These are phyloP conservation scores for Corymbia maculata DNA, from an alignment of 345 rosid genomes.

Conservation along the genomic window DNA sequence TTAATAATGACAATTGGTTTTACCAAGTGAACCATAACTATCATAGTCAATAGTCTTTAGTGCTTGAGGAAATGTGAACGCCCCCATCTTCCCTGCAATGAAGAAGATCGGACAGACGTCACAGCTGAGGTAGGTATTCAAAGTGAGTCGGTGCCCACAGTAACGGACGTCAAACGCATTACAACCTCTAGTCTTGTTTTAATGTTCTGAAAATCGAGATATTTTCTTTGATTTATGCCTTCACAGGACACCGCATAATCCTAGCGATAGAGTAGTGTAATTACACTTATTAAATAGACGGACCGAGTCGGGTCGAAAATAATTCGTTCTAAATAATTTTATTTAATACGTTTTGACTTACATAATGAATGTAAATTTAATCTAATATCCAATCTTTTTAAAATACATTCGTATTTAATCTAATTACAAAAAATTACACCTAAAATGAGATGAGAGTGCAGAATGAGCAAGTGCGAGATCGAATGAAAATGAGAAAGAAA, in stretches of 20 bases:
- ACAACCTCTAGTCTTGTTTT: neutral
- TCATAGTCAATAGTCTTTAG: neutral
- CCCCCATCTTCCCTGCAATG: neutral
- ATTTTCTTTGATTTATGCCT: neutral
- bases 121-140: neutral
- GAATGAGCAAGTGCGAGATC: too few relatives aligned
- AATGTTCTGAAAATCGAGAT: neutral
- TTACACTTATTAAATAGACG: neutral
- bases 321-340: too few relatives aligned
- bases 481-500: too few relatives aligned
- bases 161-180: neutral
- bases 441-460: fast-evolving
- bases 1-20: neutral
- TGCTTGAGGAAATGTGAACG: neutral
- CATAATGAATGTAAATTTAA: too few relatives aligned
- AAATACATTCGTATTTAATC: too few relatives aligned
- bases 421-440: neutral
- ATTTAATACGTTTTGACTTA: too few relatives aligned
- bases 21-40: neutral
- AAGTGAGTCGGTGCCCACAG: neutral
- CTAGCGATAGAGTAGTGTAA: neutral
- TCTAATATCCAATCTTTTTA: too few relatives aligned
- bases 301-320: neutral
- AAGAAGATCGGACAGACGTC: neutral
- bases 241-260: neutral